Evolutionary conservation across 768 basidiomycete species (phyloP).

Genomic region (Cystofilobasidium bisporidii): DNA sequence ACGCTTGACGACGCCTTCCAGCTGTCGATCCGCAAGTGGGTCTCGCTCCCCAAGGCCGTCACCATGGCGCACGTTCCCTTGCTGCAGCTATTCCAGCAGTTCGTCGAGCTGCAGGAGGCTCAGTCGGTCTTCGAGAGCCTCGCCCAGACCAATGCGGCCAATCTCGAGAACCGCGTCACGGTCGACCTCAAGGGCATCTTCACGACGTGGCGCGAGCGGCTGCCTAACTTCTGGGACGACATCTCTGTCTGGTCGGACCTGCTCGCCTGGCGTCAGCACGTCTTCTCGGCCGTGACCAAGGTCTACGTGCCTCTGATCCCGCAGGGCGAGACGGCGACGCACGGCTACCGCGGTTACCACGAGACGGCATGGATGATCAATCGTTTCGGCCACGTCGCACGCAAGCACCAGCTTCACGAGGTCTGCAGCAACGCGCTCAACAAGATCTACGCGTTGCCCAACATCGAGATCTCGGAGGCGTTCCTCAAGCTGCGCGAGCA

Average conservation of each 20-base stretch:
- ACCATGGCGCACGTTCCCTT: slow-evolving; percentile 89
- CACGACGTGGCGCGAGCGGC: slow-evolving; percentile 90
- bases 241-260: slow-evolving; percentile 98
- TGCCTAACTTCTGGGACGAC: slow-evolving; percentile 92
- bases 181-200: slow-evolving; percentile 86
- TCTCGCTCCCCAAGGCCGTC: slow-evolving; percentile 70
- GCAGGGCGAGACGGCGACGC: slow-evolving; percentile 50
- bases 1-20: slow-evolving; percentile 95
- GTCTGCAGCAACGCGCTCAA: slow-evolving; percentile 89
- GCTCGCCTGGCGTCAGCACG: slow-evolving; percentile 98
- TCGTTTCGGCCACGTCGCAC: slow-evolving; percentile 93
- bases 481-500: slow-evolving; percentile 98
- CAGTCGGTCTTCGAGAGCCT: slow-evolving; percentile 80
- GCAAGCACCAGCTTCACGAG: slow-evolving; percentile 90
- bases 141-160: slow-evolving; percentile 70
- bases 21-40: slow-evolving; percentile 90
- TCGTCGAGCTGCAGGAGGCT: slow-evolving; percentile 93
- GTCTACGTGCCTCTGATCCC: slow-evolving; percentile 84
- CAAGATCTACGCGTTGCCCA: slow-evolving; percentile 96
- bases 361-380: slow-evolving; percentile 99
- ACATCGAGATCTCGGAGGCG: slow-evolving; percentile 99
- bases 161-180: slow-evolving; percentile 86
- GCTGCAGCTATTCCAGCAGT: slow-evolving; percentile 96
- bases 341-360: slow-evolving; percentile 91
- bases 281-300: slow-evolving; percentile 93